Percentiles rank a stretch among this genome's conserved stretches.
Evolutionary conservation across 768 basidiomycete species (phyloP).

Genomic region (Lactarius sp.): DNA sequence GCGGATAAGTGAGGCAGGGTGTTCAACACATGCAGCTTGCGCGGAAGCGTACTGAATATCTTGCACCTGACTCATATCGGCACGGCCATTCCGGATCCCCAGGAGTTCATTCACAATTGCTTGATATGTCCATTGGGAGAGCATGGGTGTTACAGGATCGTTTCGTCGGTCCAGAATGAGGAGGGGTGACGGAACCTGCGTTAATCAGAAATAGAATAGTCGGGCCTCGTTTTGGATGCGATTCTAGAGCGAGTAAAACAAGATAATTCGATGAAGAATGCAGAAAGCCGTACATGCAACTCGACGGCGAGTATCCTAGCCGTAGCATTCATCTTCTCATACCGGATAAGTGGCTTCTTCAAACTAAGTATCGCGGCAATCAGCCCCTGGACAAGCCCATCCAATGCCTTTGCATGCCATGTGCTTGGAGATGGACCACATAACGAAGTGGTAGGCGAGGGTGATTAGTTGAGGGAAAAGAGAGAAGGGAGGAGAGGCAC

Average conservation of each 20-base stretch:
- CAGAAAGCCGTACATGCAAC: slow-evolving; percentile 55
- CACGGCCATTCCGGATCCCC: slow-evolving; percentile 90
- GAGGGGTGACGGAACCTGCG: slow-evolving; percentile 82
- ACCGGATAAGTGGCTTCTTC: slow-evolving; percentile 92
- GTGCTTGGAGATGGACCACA: slow-evolving; percentile 66
- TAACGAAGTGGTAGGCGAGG: slow-evolving; percentile 55
- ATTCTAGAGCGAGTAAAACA: slow-evolving; percentile 45
- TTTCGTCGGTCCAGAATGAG: slow-evolving; percentile 93
- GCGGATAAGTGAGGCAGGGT: slow-evolving; percentile 12
- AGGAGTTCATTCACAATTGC: slow-evolving; percentile 98
- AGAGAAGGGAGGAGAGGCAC: slow-evolving; percentile 79
- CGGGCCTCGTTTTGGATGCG: slow-evolving; percentile 74
- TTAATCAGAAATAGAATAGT: slow-evolving; percentile 88
- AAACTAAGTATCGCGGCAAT: slow-evolving; percentile 84
- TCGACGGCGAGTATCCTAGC: slow-evolving; percentile 86
- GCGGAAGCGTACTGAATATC: slow-evolving; percentile 62
- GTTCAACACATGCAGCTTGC: not conserved
- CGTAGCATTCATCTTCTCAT: slow-evolving; percentile 89
- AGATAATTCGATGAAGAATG: not conserved
- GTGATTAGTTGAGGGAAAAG: slow-evolving; percentile 80
- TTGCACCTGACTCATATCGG: slow-evolving; percentile 77
- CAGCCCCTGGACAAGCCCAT: slow-evolving; percentile 73
- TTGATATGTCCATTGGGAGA: slow-evolving; percentile 99
- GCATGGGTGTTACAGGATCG: slow-evolving; percentile 92
- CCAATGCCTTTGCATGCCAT: slow-evolving; percentile 74